Evolutionary conservation across 371 early-diverging fungal genomes (phyloP).

Genomic region (Apophysomyces trapeziformis): DNA sequence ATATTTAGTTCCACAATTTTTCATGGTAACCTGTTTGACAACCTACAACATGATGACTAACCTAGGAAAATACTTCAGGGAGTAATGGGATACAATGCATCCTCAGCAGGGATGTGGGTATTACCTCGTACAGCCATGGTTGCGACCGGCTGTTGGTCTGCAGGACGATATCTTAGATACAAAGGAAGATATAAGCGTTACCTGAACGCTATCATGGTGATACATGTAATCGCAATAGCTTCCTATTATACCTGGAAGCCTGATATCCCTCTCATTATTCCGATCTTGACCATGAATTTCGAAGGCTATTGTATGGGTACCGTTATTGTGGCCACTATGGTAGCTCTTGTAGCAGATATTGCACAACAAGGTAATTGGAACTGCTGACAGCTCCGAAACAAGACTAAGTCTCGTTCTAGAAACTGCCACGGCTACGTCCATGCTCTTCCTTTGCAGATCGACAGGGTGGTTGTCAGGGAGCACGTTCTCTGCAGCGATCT

Average conservation of each 20-base stretch:
- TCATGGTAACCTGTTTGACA: constrained; percentile 32
- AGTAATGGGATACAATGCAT: constrained; percentile 41
- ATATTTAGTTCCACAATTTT: constrained; percentile 44
- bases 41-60: too few species aligned
- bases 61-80: constrained; percentile 20
- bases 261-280: constrained; percentile 15
- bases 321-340: constrained; percentile 48
- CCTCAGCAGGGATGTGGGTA: constrained; percentile 45
- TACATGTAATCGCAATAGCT: constrained; percentile 17
- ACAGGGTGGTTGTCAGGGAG: constrained; percentile 51
- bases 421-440: constrained; percentile 49
- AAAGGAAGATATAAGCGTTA: constrained; percentile 37
- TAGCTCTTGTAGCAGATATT: constrained; percentile 51
- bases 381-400: not conserved
- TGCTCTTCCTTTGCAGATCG: constrained; percentile 54
- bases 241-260: constrained; percentile 18
- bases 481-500: constrained; percentile 41
- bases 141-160: constrained; percentile 37
- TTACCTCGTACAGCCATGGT: constrained; percentile 38
- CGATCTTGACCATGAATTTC: constrained; percentile 30
- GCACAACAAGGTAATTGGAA: constrained; percentile 30
- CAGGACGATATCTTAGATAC: constrained; percentile 32
- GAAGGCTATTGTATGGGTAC: constrained; percentile 52
- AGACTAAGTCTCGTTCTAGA: constrained; percentile 18
- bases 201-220: constrained; percentile 18